Percentiles rank a stretch among this genome's conserved stretches.
phyloP scores from a whole-genome alignment of 805 yeast species.

The Tetrapisispora namnaoensis region DNA sequence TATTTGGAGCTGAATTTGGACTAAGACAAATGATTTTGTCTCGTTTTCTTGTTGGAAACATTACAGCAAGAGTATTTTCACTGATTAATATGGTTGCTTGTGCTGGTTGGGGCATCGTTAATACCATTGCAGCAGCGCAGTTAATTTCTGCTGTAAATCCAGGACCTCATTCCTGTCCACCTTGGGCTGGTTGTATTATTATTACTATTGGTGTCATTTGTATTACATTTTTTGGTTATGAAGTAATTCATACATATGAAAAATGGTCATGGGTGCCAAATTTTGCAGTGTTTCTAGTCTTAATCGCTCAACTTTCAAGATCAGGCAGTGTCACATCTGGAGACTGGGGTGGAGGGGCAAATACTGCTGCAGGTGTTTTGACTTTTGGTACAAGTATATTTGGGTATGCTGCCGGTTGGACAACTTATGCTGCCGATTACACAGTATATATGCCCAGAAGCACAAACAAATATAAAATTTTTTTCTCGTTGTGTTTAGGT shows the following conservation, averaged over 20 bases:
- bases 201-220: slow-evolving; percentile 59
- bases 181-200: slow-evolving; percentile 83
- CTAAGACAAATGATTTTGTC: slow-evolving; percentile 80
- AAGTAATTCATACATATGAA: slow-evolving; percentile 70
- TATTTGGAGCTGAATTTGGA: slow-evolving; percentile 78
- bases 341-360: slow-evolving; percentile 41
- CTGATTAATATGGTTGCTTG: slow-evolving; percentile 72
- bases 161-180: slow-evolving; percentile 47
- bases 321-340: slow-evolving; percentile 55
- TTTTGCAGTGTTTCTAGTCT: slow-evolving; percentile 56
- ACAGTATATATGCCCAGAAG: slow-evolving; percentile 73
- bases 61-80: slow-evolving; percentile 67
- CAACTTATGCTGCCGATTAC: slow-evolving; percentile 89
- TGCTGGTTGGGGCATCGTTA: slow-evolving; percentile 92
- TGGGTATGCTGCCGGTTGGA: slow-evolving; percentile 93
- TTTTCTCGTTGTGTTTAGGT: slow-evolving; percentile 54
- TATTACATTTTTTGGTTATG: slow-evolving; percentile 77
- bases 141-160: slow-evolving; percentile 64
- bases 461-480: slow-evolving; percentile 49
- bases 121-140: slow-evolving; percentile 83
- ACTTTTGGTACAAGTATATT: slow-evolving; percentile 75
- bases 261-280: slow-evolving; percentile 86
- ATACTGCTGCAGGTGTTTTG: slow-evolving; percentile 67
- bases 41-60: slow-evolving; percentile 66
- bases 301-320: slow-evolving; percentile 65